Evolutionary conservation across 1,139 yeast genomes (phyloP).

Genomic region (Hyphopichia buzzinii): DNA sequence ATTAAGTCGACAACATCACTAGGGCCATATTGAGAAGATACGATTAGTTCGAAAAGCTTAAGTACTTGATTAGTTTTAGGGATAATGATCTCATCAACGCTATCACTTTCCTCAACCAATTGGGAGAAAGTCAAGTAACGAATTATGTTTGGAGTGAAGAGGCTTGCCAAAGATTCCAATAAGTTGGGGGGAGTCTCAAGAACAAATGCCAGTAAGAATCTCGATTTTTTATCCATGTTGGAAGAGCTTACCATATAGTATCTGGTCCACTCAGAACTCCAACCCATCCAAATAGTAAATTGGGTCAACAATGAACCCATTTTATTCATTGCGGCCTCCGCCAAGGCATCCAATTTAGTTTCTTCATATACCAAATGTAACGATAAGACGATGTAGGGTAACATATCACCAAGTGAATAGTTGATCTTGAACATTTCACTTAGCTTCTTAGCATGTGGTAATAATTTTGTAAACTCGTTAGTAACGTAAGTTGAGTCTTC

Average conservation of each 20-base stretch:
- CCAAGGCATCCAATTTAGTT: constrained; percentile 53
- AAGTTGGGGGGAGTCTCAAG: constrained; percentile 55
- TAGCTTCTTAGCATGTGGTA: constrained; percentile 38
- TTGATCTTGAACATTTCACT: constrained; percentile 25
- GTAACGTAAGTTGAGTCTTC: constrained; percentile 12
- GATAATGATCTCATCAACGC: constrained; percentile 57
- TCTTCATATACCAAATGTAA: constrained; percentile 82
- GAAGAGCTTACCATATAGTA: constrained; percentile 46
- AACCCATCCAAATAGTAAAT: constrained; percentile 65
- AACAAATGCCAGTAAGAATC: constrained; percentile 43
- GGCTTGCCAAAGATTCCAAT: constrained; percentile 51
- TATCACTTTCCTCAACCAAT: constrained; percentile 61
- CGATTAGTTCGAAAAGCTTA: constrained; percentile 60
- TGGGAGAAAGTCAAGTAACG: constrained; percentile 69
- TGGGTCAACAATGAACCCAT: constrained; percentile 61
- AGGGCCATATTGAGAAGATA: constrained; percentile 51
- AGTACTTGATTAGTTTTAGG: constrained; percentile 63
- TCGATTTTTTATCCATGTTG: constrained; percentile 21
- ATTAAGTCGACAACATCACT: constrained; percentile 57
- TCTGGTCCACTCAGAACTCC: constrained; percentile 67
- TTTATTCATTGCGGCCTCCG: constrained; percentile 28
- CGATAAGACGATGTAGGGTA: constrained; percentile 65
- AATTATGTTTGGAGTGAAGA: constrained; percentile 44
- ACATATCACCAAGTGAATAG: constrained; percentile 45
- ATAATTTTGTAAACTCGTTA: constrained; percentile 38